A percentile compares a stretch with the other conserved stretches of the same genome.
phyloP scores from a whole-genome alignment of 306 rosid genomes.

The Castanopsis chinensis region DNA sequence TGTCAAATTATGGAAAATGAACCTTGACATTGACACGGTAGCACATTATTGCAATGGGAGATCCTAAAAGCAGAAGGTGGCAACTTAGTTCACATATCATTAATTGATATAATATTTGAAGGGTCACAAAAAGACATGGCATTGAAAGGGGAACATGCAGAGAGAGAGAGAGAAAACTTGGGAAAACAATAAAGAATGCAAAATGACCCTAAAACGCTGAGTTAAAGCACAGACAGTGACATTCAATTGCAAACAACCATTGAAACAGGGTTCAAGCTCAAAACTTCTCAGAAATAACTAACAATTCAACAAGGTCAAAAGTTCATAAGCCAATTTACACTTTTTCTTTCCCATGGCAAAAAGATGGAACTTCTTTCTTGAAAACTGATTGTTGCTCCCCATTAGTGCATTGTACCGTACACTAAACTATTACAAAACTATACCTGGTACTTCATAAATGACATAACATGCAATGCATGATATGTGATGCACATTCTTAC shows the following conservation, averaged over 20 bases:
- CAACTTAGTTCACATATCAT: no score
- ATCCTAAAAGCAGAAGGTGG: background rate
- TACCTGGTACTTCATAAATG: background rate
- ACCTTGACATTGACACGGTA: background rate
- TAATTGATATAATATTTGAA: no score
- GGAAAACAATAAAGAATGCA: background rate
- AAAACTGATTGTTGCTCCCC: background rate
- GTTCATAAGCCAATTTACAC: background rate
- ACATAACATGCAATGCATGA: conserved; percentile 16
- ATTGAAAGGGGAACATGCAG: no score
- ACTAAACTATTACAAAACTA: background rate
- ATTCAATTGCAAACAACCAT: background rate
- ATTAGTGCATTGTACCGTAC: background rate
- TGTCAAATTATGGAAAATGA: background rate
- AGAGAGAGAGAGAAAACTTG: no score
- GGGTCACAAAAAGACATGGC: no score
- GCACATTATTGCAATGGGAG: background rate
- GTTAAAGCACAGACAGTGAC: background rate
- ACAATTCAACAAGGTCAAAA: background rate
- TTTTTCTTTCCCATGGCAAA: background rate
- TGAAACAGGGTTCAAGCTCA: background rate
- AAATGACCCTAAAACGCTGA: background rate
- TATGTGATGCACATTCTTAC: conserved; percentile 34
- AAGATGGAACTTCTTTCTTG: background rate
- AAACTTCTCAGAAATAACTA: background rate